Evolutionary conservation across 106 monocot genomes (phyloP).

Genomic region (Allium fistulosum): DNA sequence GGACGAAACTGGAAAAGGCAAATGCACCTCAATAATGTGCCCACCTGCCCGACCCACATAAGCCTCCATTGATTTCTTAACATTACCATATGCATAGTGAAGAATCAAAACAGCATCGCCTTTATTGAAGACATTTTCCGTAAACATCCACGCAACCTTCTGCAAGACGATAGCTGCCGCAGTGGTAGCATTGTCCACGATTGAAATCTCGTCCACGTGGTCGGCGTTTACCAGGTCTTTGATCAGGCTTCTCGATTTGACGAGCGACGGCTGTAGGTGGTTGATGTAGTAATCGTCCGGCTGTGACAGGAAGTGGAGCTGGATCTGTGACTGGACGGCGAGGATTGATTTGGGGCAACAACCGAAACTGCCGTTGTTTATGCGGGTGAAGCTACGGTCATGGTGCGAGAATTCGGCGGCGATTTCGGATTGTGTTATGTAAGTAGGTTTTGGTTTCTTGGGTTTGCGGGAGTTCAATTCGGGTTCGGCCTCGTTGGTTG

Average conservation of each 20-base stretch:
- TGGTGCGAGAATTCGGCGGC: constrained; percentile 63
- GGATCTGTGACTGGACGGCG: constrained; percentile 27
- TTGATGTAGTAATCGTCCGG: constrained; percentile 50
- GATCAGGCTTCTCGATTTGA: constrained; percentile 22
- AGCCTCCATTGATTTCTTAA: constrained; percentile 61
- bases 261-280: constrained; percentile 26
- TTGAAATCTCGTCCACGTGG: constrained; percentile 24
- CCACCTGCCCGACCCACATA: constrained; percentile 50
- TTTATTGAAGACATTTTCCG: constrained; percentile 29
- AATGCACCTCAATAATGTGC: constrained; percentile 43
- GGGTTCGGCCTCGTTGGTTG: background rate
- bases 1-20: constrained; percentile 46
- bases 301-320: constrained; percentile 43
- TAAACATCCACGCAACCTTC: constrained; percentile 38
- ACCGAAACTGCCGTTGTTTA: constrained; percentile 78
- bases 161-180: constrained; percentile 53
- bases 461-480: constrained; percentile 1
- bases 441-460: constrained; percentile 18
- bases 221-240: constrained; percentile 31
- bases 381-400: constrained; percentile 40
- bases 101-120: constrained; percentile 56
- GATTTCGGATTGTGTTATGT: constrained; percentile 29
- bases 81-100: constrained; percentile 39
- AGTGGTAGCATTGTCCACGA: constrained; percentile 53
- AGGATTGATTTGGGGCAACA: constrained; percentile 48